These are phyloP conservation scores for Paxillus rubicundulus DNA, from an alignment of 768 basidiomycete genomes.

Conservation along the genomic window DNA sequence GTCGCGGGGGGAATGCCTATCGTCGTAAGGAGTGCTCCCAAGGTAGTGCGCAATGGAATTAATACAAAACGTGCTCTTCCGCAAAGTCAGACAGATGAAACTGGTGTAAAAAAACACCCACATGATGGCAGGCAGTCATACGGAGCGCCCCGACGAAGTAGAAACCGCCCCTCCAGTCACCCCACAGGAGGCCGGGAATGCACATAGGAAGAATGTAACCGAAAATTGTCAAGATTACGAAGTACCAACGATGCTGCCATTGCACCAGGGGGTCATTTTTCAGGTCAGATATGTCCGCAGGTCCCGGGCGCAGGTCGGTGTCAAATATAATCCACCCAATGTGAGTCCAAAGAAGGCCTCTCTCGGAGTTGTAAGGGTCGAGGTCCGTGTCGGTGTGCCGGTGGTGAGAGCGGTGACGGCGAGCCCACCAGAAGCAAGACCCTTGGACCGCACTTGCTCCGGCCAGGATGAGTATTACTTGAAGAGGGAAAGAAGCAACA, in stretches of 20 bases:
- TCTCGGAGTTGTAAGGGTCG: constrained; percentile 80
- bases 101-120: constrained; percentile 36
- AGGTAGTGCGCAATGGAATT: constrained; percentile 88
- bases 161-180: constrained; percentile 75
- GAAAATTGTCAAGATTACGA: constrained; percentile 58
- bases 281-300: constrained; percentile 71
- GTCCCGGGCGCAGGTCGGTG: constrained; percentile 66
- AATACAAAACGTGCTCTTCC: constrained; percentile 81
- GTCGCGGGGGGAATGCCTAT: constrained; percentile 73
- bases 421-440: constrained; percentile 86
- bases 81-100: neutral
- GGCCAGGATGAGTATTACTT: constrained; percentile 65
- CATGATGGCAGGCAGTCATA: constrained; percentile 78
- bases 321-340: constrained; percentile 85
- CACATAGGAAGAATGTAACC: constrained; percentile 68
- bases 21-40: constrained; percentile 79
- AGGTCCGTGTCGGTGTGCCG: constrained; percentile 84
- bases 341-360: constrained; percentile 78
- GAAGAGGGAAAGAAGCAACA: constrained; percentile 69
- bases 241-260: constrained; percentile 78
- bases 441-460: constrained; percentile 85
- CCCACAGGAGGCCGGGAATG: constrained; percentile 69
- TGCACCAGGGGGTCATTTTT: constrained; percentile 65
- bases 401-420: constrained; percentile 80
- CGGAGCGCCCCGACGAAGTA: constrained; percentile 73